Base-by-base conservation (phyloP, 441 rosid species). In the Populus trichocarpa region DNA sequence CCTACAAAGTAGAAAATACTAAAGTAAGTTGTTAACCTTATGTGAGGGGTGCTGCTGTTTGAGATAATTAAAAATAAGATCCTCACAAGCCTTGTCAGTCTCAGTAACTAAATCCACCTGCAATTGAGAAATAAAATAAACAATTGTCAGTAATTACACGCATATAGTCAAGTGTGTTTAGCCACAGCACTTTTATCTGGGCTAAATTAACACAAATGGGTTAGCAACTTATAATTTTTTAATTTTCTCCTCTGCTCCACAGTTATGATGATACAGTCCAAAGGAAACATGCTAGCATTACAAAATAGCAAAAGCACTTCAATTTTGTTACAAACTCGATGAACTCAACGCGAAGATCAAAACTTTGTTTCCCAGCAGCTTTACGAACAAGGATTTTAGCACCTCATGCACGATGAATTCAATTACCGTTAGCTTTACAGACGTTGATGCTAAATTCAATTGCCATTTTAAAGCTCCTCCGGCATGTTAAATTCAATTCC, bases 21-120 rank as follows among this genome's bases (percentile, higher is more conserved):
- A 68, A 30, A 30, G 4, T 30, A 30, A 30, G 4, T 30, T 30
- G 7, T 36, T 61, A n/a, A 96, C 99, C 95, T 92, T 89, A 82
- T 96, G 97, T 42, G 71, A 59, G 8, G 99, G 97, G 69, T 83
- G 88, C 2, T 75, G 88, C 79, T 87, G 77, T 81, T 81, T 89
- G 81, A 96, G 91, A 81, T 86, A 89, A 82, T 90, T 91, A 87
- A 96, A 94, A 72, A 96, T 88, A 61, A 92, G 94, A 70, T 94
- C 96, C 83, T 96, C 99, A 83, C 99, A 96, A 65, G 96, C 88
- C 86, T 96, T 96, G 75, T 94, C 99, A 82, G 98, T 96, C 85
- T 92, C 98, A 0, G 99, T 96, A 61, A 96, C 98, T 84, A 96
- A 86, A 88, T 94, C 98, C 74, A 94, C 99, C 98, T 96, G 87